Conservation (phyloP, 495 filamentous ascomycete species). For the Xylaria sp. region DNA sequence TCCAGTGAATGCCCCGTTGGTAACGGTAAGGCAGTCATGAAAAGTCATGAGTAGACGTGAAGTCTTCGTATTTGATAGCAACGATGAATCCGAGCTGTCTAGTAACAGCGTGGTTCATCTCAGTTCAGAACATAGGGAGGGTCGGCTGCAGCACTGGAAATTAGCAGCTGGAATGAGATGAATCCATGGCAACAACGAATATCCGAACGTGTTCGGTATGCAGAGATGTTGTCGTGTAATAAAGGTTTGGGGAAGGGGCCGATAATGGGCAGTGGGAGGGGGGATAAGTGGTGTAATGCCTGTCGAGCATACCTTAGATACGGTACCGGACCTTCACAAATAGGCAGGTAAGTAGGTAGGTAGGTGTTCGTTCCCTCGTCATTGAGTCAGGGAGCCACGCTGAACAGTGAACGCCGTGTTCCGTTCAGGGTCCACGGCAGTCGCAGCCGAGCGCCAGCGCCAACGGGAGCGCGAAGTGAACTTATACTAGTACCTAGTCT, state of each 20-base stretch:
- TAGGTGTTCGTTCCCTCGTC: background rate
- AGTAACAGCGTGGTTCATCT: conserved; percentile 24
- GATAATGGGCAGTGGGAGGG: background rate
- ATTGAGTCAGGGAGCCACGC: background rate
- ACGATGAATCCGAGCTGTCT: conserved; percentile 22
- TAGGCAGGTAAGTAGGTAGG: no score
- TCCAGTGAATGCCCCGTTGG: background rate
- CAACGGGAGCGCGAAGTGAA: background rate
- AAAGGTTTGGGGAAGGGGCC: background rate
- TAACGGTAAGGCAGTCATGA: background rate
- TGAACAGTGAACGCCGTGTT: background rate
- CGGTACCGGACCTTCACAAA: background rate
- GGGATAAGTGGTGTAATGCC: background rate
- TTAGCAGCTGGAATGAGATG: background rate
- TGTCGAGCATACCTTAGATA: background rate
- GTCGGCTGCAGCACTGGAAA: background rate
- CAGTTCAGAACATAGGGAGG: background rate
- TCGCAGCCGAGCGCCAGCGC: background rate
- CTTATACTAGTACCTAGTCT: background rate
- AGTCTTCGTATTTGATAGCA: background rate
- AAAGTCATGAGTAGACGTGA: background rate
- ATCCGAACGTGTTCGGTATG: no score
- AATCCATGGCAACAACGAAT: background rate
- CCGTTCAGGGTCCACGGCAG: background rate
- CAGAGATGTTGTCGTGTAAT: background rate